Base-by-base conservation (phyloP, 1,284 basidiomycete genomes). In the Tremellales sp. region DNA sequence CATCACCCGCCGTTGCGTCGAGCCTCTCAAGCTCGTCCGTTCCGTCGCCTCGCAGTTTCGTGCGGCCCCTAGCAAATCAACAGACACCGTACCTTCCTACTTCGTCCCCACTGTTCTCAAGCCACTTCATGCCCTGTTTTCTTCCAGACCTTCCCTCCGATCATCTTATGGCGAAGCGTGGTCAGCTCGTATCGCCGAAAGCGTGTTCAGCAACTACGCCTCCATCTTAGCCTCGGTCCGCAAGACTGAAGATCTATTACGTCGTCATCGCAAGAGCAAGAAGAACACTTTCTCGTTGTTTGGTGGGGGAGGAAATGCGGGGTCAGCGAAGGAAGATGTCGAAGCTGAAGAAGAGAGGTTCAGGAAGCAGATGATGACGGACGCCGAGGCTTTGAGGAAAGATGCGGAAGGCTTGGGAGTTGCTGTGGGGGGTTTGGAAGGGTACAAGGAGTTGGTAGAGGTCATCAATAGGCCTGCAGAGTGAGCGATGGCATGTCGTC, bases 221-320 rank as follows among this genome's bases (percentile, higher is more conserved):
- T 54, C 64, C 8, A 74, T 88, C 61, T 77, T 96, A 23, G 79
- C 82, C 4, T 82, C 83, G 4, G 90, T 93, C 78, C 87, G 84
- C 69, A 93, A 93, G 76, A 88, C 87, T 1, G 89, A 96, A 62
- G 89, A 93, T 62, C 85, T 89, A 6, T 76, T 96, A 26, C 78
- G 85, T 21, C 81, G 87, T 39, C 79, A 93, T 58, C 89, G 90
- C 64, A 92, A 88, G 69, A 85, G 85, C 35, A 87, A 88, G 63
- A 88, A 86, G 60, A 76, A 82, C 0, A 79, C 84, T 0, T 87
- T 90, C 67, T 63, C 61, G 2, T 75, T 91, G 23, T 93, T 94
- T 63, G 74, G 60, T 33, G 51, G 46, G 2, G 39, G 25, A 17
- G 51, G 48, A 7, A 29, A 21, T 8, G 45, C n/a, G 24, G 43